Percentiles rank a stretch among this genome's conserved stretches.
Conservation (phyloP, 2,329 filamentous ascomycete genomes). For the Talaromyces sp. region DNA sequence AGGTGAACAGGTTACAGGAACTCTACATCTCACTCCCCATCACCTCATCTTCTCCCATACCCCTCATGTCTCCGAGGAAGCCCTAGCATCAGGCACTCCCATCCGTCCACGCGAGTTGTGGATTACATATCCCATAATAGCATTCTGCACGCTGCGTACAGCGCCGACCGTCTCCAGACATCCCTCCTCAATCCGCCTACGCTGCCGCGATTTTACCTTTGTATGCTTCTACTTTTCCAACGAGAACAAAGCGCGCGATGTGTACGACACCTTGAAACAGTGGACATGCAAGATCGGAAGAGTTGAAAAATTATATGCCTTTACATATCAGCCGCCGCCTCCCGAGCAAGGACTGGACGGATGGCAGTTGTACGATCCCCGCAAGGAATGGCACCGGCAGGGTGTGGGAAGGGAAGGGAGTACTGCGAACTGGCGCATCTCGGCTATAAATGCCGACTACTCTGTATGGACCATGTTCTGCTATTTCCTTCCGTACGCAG, state of each 20-base stretch:
- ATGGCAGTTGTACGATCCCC: conserved; percentile 81
- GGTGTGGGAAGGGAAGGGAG: conserved; percentile 78
- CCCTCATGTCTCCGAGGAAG: conserved; percentile 41
- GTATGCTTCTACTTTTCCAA: conserved; percentile 83
- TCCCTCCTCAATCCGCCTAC: conserved; percentile 77
- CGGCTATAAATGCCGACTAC: conserved; percentile 85
- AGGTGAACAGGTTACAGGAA: conserved; percentile 56
- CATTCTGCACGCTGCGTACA: conserved; percentile 72
- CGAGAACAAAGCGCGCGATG: conserved; percentile 71
- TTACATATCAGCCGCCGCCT: conserved; percentile 72
- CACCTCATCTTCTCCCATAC: conserved; percentile 63
- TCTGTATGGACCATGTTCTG: conserved; percentile 40
- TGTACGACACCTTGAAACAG: conserved; percentile 78
- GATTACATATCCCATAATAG: conserved; percentile 93
- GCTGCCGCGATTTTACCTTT: conserved; percentile 90
- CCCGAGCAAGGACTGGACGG: conserved; percentile 72
- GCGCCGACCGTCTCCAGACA: conserved; percentile 66
- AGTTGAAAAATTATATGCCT: conserved; percentile 88
- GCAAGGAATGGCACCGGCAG: conserved; percentile 79
- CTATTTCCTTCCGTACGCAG: conserved; percentile 19
- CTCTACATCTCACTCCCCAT: conserved; percentile 61
- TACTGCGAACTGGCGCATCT: conserved; percentile 84
- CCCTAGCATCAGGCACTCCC: conserved; percentile 39
- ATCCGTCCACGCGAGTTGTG: conserved; percentile 68
- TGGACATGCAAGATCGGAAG: conserved; percentile 78